phyloP scores from a whole-genome alignment of 2,329 filamentous ascomycete species.

The Colletotrichum coccodes region DNA sequence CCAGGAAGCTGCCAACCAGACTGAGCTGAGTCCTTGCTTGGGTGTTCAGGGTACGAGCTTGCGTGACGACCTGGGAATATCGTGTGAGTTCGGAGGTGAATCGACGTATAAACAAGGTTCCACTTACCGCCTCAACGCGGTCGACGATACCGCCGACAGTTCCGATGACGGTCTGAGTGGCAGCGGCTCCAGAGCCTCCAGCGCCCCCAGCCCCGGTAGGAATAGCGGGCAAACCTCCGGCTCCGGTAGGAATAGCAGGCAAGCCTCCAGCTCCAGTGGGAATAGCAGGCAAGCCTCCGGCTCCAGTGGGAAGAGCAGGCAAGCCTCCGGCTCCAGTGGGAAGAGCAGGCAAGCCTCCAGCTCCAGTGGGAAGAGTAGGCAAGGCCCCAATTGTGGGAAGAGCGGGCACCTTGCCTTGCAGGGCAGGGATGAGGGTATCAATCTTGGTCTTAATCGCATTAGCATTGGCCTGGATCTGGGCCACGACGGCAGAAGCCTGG shows the following conservation, averaged over 20 bases:
- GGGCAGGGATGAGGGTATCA: not conserved
- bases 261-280: too few relatives aligned
- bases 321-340: too few relatives aligned
- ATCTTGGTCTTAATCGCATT: not conserved
- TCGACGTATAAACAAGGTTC: not conserved
- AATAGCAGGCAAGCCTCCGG: too few relatives aligned
- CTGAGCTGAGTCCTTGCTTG: constrained; percentile 1
- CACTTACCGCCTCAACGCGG: not conserved
- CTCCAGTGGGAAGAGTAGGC: too few relatives aligned
- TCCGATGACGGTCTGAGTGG: not conserved
- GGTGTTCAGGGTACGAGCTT: not conserved
- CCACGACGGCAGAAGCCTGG: not conserved
- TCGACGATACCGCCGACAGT: not conserved
- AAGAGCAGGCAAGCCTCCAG: too few relatives aligned
- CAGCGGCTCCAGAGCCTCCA: not conserved
- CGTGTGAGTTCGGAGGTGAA: not conserved
- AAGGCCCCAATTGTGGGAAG: too few relatives aligned
- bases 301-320: too few relatives aligned
- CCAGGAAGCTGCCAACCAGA: not conserved
- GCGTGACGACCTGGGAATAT: not conserved
- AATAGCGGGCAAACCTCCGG: not conserved
- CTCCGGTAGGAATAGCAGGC: too few relatives aligned
- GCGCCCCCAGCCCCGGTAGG: not conserved
- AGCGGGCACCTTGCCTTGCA: not conserved
- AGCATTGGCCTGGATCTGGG: constrained; percentile 1